These are phyloP conservation scores for Coprinopsis sp. DNA, from an alignment of 768 basidiomycete genomes.

Conservation along the genomic window DNA sequence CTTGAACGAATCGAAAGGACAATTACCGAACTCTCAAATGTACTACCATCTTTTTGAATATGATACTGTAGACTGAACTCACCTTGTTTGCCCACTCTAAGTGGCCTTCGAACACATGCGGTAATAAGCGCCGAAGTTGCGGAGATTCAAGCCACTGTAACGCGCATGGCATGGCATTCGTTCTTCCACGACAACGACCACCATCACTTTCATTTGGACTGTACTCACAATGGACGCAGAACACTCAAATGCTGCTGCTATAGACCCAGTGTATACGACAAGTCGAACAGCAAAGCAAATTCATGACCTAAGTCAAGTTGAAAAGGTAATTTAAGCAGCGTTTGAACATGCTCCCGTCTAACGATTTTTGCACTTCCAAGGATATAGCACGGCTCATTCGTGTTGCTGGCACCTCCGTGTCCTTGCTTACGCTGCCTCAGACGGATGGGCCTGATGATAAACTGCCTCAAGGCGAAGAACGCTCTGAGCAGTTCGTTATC, in stretches of 20 bases:
- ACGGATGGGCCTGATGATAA: conserved; percentile 65
- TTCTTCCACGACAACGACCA: too few species aligned
- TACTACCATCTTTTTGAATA: too few species aligned
- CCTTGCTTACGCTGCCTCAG: conserved; percentile 77
- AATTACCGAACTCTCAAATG: too few species aligned
- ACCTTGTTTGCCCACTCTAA: too few species aligned
- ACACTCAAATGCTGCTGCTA: conserved; percentile 33
- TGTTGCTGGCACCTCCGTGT: conserved; percentile 73
- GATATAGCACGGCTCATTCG: conserved; percentile 74
- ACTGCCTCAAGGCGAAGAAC: conserved; percentile 76
- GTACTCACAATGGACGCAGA: conserved; percentile 29
- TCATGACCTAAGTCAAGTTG: conserved; percentile 73
- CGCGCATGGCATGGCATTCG: too few species aligned
- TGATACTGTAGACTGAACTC: too few species aligned
- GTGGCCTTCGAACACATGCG: too few species aligned
- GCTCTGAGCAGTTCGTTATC: conserved; percentile 80
- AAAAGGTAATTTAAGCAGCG: conserved; percentile 48
- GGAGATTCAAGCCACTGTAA: too few species aligned
- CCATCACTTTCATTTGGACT: too few species aligned
- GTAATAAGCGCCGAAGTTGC: too few species aligned
- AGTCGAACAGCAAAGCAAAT: conserved; percentile 80
- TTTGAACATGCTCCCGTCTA: not conserved
- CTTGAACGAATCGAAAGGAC: too few species aligned
- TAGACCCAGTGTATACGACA: conserved; percentile 78
- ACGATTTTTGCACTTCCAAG: conserved; percentile 30